These are phyloP conservation scores for Hanseniaspora taiwanica DNA, from an alignment of 805 yeast species.

Conservation along the genomic window DNA sequence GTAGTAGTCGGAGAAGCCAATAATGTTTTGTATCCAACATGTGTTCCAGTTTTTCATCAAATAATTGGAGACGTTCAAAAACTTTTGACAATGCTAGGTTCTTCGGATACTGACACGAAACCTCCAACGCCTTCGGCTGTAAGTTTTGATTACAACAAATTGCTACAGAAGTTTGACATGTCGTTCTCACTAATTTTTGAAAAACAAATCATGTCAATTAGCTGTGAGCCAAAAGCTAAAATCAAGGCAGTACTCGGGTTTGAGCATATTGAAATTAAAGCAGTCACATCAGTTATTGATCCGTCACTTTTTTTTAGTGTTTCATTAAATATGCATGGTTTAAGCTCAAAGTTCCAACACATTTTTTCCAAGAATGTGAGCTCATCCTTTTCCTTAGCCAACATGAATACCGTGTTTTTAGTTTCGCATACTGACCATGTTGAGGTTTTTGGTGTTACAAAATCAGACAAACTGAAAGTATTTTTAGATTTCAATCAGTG, in stretches of 20 bases:
- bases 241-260: constrained; percentile 76
- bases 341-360: constrained; percentile 72
- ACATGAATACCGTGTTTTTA: constrained; percentile 35
- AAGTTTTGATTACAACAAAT: constrained; percentile 27
- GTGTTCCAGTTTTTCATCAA: constrained; percentile 55
- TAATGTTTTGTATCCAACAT: constrained; percentile 55
- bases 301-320: constrained; percentile 30
- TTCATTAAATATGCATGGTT: constrained; percentile 36
- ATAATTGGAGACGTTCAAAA: constrained; percentile 22
- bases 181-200: constrained; percentile 52
- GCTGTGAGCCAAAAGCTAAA: constrained; percentile 91
- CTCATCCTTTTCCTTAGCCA: constrained; percentile 45
- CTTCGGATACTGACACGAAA: constrained; percentile 5
- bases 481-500: constrained; percentile 70
- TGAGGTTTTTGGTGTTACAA: constrained; percentile 36
- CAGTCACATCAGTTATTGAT: constrained; percentile 37
- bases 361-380: constrained; percentile 82
- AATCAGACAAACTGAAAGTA: constrained; percentile 41
- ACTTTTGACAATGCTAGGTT: constrained; percentile 28
- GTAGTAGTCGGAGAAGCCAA: constrained; percentile 37
- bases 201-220: constrained; percentile 59
- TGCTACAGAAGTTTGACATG: constrained; percentile 45
- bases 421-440: constrained; percentile 30
- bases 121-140: constrained; percentile 7
- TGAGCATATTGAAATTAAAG: constrained; percentile 47